Base-by-base conservation (phyloP, 208 protist species). In the Trypanosoma platydactyli region DNA sequence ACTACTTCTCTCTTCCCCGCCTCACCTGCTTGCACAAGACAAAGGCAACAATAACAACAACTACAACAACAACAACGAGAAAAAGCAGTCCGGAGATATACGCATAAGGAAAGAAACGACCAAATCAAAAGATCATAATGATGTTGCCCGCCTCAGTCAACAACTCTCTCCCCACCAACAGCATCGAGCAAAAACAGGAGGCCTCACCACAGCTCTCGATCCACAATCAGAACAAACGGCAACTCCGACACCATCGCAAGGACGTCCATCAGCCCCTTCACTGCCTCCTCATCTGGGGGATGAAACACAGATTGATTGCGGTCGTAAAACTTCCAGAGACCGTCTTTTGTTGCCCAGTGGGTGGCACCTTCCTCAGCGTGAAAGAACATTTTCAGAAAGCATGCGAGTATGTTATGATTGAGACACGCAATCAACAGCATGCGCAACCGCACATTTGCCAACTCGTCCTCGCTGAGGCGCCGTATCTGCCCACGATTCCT, bases 361-460 rank as follows among this genome's bases (percentile, higher is more conserved):
- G 30, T 40, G 13, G 61, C 64, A 33, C 62, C 58, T 53, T 50
- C 52, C 58, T 45, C 42, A 24, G 3, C 40, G 20, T 49, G 73
- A 71, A 67, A 89, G 77, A 46, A 89, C 6, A 46, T 58, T 9
- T 55, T 46, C 20, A 86, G 12, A n/a, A 81, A 61, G 1, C 41
- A 66, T 27, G 58, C 71, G n/a, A 86, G 73, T 48, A 71, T 61
- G n/a, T 62, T 64, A 11, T 76, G 77, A 42, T 79, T 87, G 33
- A 91, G 35, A 49, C 76, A 81, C 59, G 80, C 76, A 0, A 73
- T 64, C 41, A 91, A 59, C 42, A 87, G 83, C 30, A 91, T 68
- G 13, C 74, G 71, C 52, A 80, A 46, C 12, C 71, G 75, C 48
- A 82, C 44, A 1, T 61, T 42, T 15, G 69, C 57, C 22, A 83